Evolutionary conservation across 106 monocot species (phyloP).

Genomic region (Apostasia ramifera): DNA sequence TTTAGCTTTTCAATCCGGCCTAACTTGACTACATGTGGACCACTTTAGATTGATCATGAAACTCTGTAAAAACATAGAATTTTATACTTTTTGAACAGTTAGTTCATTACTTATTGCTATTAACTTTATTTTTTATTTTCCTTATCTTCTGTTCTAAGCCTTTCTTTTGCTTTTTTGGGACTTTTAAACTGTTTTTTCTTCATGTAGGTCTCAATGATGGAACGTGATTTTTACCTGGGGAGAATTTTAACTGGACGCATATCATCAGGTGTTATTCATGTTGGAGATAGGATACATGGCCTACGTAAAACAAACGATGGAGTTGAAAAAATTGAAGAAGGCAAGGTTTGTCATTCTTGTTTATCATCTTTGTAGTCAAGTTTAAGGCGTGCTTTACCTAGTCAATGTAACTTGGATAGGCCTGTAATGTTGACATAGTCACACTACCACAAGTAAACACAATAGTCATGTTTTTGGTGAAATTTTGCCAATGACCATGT

Average conservation of each 20-base stretch:
- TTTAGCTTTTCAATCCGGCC: too few relatives aligned
- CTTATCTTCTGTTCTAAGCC: background rate
- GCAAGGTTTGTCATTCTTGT: conserved; percentile 55
- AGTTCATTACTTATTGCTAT: background rate
- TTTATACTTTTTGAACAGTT: too few relatives aligned
- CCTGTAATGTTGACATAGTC: background rate
- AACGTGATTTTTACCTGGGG: conserved; percentile 95
- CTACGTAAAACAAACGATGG: conserved; percentile 59
- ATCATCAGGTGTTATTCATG: conserved; percentile 58
- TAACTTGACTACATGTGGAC: too few relatives aligned
- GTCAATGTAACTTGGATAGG: background rate
- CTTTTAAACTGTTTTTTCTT: background rate
- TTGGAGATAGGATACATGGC: conserved; percentile 84
- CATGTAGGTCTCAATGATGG: conserved; percentile 98
- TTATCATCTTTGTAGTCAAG: conserved; percentile 5
- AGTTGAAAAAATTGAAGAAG: conserved; percentile 81
- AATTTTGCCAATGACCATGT: background rate
- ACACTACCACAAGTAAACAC: background rate
- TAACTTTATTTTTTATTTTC: background rate
- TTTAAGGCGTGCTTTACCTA: conserved; percentile 1
- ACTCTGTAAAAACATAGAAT: too few relatives aligned
- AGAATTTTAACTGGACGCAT: conserved; percentile 92
- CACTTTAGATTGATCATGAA: too few relatives aligned
- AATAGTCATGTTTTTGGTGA: background rate
- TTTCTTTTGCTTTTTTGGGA: background rate